phyloP scores from a whole-genome alignment of 306 rosid species.

The Oxytropis ochrocephala region DNA sequence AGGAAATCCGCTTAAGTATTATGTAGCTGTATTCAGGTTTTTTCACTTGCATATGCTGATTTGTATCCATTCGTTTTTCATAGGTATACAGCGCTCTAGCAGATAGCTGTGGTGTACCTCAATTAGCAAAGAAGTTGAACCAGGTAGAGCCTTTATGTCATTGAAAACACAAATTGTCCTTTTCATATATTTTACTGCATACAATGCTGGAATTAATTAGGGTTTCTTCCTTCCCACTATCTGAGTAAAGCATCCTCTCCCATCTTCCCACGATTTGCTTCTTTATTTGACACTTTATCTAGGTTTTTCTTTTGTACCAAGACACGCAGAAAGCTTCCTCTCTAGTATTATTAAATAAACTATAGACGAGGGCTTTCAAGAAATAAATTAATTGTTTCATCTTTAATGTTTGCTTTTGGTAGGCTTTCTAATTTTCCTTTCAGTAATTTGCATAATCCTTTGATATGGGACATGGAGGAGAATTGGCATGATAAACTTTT shows the following conservation, averaged over 20 bases:
- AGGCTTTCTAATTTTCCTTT: background rate
- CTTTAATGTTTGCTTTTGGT: too few relatives aligned
- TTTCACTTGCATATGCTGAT: background rate
- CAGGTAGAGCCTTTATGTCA: slow-evolving; percentile 48
- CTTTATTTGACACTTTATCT: background rate
- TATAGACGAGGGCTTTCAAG: too few relatives aligned
- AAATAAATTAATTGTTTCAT: too few relatives aligned
- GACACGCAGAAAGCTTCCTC: background rate
- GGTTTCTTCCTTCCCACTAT: too few relatives aligned
- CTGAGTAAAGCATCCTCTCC: background rate
- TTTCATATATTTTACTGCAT: background rate
- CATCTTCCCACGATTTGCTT: background rate
- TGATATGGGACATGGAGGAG: slow-evolving; percentile 1
- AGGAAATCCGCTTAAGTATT: slow-evolving; percentile 27
- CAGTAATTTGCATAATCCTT: background rate
- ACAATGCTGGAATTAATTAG: background rate
- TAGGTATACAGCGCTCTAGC: slow-evolving; percentile 87
- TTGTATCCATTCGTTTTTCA: slow-evolving; percentile 17
- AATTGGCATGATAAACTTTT: background rate
- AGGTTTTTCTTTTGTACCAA: background rate
- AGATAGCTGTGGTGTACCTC: slow-evolving; percentile 95
- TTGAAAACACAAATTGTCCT: background rate
- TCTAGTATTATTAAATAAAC: too few relatives aligned
- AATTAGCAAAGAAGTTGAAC: slow-evolving; percentile 89
- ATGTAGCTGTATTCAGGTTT: background rate